phyloP scores from a whole-genome alignment of 495 filamentous ascomycete species.

The Neurospora sp. region DNA sequence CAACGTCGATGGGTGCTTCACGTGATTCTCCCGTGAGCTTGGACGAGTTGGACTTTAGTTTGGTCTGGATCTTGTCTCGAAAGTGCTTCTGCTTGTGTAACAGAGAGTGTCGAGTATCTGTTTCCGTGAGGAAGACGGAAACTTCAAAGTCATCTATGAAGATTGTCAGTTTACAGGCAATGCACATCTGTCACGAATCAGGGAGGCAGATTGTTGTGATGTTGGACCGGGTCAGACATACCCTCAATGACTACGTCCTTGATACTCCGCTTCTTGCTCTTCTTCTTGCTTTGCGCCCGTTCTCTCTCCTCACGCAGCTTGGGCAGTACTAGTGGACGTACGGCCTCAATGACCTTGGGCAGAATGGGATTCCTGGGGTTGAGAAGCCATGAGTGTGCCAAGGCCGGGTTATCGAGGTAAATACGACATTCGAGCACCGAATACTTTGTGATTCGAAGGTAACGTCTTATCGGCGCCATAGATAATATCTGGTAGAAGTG shows the following conservation, averaged over 20 bases:
- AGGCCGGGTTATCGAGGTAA: constrained; percentile 83
- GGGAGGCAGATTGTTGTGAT: neutral
- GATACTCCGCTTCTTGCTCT: constrained; percentile 59
- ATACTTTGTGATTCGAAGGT: constrained; percentile 74
- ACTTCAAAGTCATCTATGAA: constrained; percentile 85
- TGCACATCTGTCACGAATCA: neutral
- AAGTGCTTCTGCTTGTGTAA: constrained; percentile 75
- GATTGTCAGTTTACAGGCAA: neutral
- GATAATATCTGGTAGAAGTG: neutral
- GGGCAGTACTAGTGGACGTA: constrained; percentile 76
- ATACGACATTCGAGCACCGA: constrained; percentile 92
- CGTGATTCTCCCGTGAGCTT: constrained; percentile 48
- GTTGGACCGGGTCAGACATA: constrained; percentile 23
- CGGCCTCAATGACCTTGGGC: constrained; percentile 67
- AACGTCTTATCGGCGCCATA: constrained; percentile 78
- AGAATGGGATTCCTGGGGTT: constrained; percentile 61
- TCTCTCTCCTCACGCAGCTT: constrained; percentile 86
- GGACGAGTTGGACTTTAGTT: constrained; percentile 46
- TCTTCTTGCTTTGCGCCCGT: constrained; percentile 44
- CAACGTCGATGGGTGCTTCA: constrained; percentile 41
- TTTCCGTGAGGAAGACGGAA: constrained; percentile 83
- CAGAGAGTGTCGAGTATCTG: constrained; percentile 76
- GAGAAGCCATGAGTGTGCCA: constrained; percentile 73
- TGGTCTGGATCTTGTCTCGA: constrained; percentile 41
- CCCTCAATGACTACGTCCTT: constrained; percentile 84